phyloP scores from a whole-genome alignment of 768 basidiomycete genomes.

The Phaffia tasmanica region DNA sequence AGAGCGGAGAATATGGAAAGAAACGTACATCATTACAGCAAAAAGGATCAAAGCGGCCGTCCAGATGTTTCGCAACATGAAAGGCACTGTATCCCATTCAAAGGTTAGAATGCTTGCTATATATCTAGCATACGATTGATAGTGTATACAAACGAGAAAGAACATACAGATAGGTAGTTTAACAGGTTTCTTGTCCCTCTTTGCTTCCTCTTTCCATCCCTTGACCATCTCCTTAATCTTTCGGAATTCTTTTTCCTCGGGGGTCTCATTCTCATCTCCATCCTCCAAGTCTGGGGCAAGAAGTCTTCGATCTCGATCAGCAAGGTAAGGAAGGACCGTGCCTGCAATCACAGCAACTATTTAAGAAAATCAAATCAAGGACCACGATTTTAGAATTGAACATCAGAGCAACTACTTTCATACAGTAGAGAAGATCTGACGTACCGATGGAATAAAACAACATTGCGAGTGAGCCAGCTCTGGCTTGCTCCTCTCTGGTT shows the following conservation, averaged over 20 bases:
- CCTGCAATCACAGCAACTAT: slow-evolving; percentile 78
- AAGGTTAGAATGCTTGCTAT: too few relatives aligned
- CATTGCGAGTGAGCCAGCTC: slow-evolving; percentile 78
- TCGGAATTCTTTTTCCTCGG: slow-evolving; percentile 61
- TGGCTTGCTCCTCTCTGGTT: slow-evolving; percentile 64
- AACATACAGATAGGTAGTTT: slow-evolving; percentile 56
- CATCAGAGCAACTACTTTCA: background rate
- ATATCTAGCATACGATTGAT: background rate
- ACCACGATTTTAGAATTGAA: background rate
- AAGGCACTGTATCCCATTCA: slow-evolving; percentile 47
- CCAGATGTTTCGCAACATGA: slow-evolving; percentile 89
- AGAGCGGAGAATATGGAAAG: too few relatives aligned
- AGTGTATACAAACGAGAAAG: background rate
- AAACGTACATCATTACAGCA: slow-evolving; percentile 50
- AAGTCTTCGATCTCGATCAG: slow-evolving; percentile 67
- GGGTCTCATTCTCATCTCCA: slow-evolving; percentile 47
- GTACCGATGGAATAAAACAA: slow-evolving; percentile 77
- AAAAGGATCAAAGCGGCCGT: slow-evolving; percentile 74
- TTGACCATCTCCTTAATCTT: slow-evolving; percentile 60
- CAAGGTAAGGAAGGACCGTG: slow-evolving; percentile 64
- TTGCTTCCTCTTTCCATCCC: slow-evolving; percentile 76
- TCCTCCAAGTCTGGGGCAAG: slow-evolving; percentile 46
- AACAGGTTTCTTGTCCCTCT: slow-evolving; percentile 54
- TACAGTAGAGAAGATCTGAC: slow-evolving; percentile 28
- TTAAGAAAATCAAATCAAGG: slow-evolving; percentile 25